Base-by-base conservation (phyloP, 2,329 filamentous ascomycete genomes). In the Colletotrichum musicola region DNA sequence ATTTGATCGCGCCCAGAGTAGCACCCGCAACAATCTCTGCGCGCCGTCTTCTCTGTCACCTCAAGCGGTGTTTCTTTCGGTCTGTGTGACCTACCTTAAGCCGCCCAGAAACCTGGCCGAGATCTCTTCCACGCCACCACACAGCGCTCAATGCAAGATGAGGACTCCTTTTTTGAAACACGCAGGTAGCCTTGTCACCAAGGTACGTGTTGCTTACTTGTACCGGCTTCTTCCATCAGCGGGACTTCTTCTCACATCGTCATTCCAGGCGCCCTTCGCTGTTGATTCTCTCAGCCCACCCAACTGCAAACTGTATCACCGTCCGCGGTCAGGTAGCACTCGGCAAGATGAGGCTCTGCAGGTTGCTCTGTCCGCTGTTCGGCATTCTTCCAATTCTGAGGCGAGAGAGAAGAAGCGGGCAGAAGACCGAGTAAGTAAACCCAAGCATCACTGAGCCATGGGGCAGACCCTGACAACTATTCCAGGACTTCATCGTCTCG, bases 401-500 rank as follows among this genome's bases (percentile, higher is more conserved):
- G 67, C 67, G 6, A 35, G 67, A n/a, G 82, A 84, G 72, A 85
- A 82, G 72, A 79, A 83, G 68, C 82, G 82, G 69, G 82, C 80
- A 18, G 77, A 82, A 62, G 84, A 87, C 69, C 80, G 85, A 73
- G 85, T 86, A 79, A 16, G 40, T 13, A n/a, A 13, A n/a, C 4
- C 40, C 40, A 14, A 42, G 7, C 30, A 35, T 35, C 40, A 42
- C 16, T 42, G 13, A 14, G 6, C 13, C 40, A 14, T n/a, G 14
- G 16, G 40, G 14, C 40, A 42, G 14, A 42, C 40, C 13, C 40
- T n/a, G 16, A 42, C 40, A 14, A 42, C 16, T 13, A 35, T 42
- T 5, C 13, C 72, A 94, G 91, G 93, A 97, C 76, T 92, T 97
- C 75, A 91, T 97, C 74, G 86, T 97, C 38, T 95, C 94, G 16